Evolutionary conservation across 2,329 filamentous ascomycete species (phyloP), one percentile per base, ranked within the genome.

Genomic region (Epichloe elymi): DNA sequence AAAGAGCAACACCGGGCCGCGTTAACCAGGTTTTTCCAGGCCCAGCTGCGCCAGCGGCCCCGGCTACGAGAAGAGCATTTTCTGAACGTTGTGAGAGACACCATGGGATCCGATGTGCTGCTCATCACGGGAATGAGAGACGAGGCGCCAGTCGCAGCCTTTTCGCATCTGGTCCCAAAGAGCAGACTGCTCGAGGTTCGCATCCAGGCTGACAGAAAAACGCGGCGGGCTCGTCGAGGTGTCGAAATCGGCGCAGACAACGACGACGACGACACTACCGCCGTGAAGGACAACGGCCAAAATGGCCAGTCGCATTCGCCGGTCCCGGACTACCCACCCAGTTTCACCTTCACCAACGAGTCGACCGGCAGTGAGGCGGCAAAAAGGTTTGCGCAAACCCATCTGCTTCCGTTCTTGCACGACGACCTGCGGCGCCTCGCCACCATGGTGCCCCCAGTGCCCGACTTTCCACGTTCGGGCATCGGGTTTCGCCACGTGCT

Each of bases 111-210:
- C 70, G 74, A 82, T 51, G 76, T 82, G 46, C 63, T 84, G 42
- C 52, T 84, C 0, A 75, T 85, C 55, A 83, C 79, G 0, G 80
- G 79, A 0, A 76, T 83, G 74, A 74, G 78, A 67, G 80, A 85
- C 46, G 65, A 76, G 46, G 73, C 78, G 5, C 80, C 80, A 0
- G 69, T 82, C 11, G 65, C 75, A 54, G 41, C 55, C 12, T 73
- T 80, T 0, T 75, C 74, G n/a, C 73, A 76, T 65, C 58, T 82
- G 23, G 73, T 80, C 11, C 70, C 78, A 46, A 61, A 69, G 2
- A 74, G 66, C 53, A 75, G 67, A 54, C 52, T 84, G 17, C 36
- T 83, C 45, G 80, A 83, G 36, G 64, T 83, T 54, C 67, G 60
- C 17, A 64, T 84, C 49, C 26, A 67, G 54, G 69, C 70, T 23